phyloP scores from a whole-genome alignment of 257 asterid genomes.

The Fraxinus pennsylvanica region DNA sequence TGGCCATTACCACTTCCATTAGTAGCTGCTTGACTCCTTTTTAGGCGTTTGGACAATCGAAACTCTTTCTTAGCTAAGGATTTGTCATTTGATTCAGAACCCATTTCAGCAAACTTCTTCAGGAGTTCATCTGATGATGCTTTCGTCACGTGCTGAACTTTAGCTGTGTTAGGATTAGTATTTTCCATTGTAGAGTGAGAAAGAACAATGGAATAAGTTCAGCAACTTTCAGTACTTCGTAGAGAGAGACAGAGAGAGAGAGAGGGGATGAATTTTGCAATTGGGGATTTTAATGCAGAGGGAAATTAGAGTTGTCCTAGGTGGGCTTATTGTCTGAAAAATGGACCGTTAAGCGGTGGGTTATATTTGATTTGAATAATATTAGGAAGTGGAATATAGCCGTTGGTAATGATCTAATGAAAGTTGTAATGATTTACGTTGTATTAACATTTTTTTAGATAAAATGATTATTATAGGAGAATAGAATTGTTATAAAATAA shows the following conservation, averaged over 20 bases:
- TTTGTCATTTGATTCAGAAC: constrained; percentile 38
- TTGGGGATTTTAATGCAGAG: constrained; percentile 22
- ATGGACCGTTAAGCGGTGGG: constrained; percentile 51
- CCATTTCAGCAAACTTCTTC: constrained; percentile 74
- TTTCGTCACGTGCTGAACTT: constrained; percentile 72
- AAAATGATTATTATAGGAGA: too few relatives aligned
- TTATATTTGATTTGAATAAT: constrained; percentile 28
- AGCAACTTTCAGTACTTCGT: background rate
- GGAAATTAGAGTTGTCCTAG: constrained; percentile 12
- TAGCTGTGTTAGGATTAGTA: constrained; percentile 30
- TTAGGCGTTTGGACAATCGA: constrained; percentile 49
- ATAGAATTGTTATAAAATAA: too few relatives aligned
- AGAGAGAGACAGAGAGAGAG: constrained; percentile 15
- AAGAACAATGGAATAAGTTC: background rate
- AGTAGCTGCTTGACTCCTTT: constrained; percentile 25
- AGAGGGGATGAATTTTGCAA: background rate
- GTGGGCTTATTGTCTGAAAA: constrained; percentile 18
- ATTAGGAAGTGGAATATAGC: constrained; percentile 46
- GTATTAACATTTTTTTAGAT: too few relatives aligned
- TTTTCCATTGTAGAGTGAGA: constrained; percentile 35
- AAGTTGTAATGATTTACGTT: background rate
- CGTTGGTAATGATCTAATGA: constrained; percentile 38
- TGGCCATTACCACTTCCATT: constrained; percentile 3
- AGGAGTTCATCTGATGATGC: constrained; percentile 79
- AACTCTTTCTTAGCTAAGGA: constrained; percentile 40